Evolutionary conservation across 176 grass and related monocot genomes (phyloP).

Genomic region (Oryza glaberrima): DNA sequence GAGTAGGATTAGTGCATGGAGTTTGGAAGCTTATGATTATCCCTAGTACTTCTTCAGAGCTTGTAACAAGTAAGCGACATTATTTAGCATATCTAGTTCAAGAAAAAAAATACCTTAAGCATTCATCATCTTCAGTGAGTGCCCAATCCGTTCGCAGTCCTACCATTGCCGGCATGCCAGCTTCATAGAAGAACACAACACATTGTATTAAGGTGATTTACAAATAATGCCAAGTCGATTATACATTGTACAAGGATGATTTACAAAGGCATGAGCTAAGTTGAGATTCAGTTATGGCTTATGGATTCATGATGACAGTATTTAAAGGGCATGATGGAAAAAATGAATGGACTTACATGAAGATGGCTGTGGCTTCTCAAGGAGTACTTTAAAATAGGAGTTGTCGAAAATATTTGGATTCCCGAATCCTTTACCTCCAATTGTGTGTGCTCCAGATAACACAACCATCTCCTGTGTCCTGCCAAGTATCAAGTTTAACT

Average conservation of each 20-base stretch:
- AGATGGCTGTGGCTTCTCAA: conserved; percentile 75
- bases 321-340: not conserved
- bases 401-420: conserved; percentile 76
- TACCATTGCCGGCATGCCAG: conserved; percentile 79
- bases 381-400: conserved; percentile 80
- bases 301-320: not conserved
- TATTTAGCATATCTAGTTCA: conserved; percentile 7
- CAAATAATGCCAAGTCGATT: not conserved
- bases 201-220: not conserved
- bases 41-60: not conserved
- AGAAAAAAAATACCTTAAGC: conserved; percentile 62
- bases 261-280: not conserved
- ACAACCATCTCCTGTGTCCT: conserved; percentile 74
- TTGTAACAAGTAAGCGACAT: not conserved
- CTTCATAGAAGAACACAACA: conserved; percentile 50
- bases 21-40: conserved; percentile 4
- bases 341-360: conserved; percentile 50
- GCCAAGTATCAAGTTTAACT: conserved; percentile 24
- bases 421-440: conserved; percentile 89
- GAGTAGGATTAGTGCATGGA: not conserved
- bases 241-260: not conserved
- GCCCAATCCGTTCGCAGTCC: conserved; percentile 79
- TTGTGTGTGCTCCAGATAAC: conserved; percentile 91
- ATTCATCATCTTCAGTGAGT: conserved; percentile 82
- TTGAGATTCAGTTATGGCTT: not conserved